These are phyloP conservation scores for Lanmaoa rubissima DNA, from an alignment of 768 basidiomycete genomes.

Conservation along the genomic window DNA sequence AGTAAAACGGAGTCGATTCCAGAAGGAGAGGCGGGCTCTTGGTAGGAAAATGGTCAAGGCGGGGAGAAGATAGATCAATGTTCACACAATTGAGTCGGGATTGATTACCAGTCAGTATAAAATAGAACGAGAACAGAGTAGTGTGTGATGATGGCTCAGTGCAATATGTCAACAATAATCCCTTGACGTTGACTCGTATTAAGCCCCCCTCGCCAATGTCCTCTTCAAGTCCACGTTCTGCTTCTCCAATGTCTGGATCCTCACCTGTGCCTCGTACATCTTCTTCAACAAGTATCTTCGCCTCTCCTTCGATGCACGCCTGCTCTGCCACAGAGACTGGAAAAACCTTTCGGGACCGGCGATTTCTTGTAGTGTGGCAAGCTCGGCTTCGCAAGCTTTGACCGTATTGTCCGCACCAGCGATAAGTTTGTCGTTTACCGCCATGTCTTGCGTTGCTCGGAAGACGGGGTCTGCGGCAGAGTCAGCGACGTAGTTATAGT, in stretches of 20 bases:
- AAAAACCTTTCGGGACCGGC: slow-evolving; percentile 44
- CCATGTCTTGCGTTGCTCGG: slow-evolving; percentile 77
- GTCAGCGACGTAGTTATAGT: background rate
- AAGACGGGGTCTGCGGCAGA: slow-evolving; percentile 65
- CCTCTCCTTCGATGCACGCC: slow-evolving; percentile 54
- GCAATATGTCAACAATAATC: background rate
- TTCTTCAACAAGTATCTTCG: slow-evolving; percentile 69
- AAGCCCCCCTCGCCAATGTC: slow-evolving; percentile 43
- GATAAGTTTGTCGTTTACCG: slow-evolving; percentile 70
- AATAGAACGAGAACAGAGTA: background rate
- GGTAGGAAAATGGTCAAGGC: slow-evolving; percentile 26
- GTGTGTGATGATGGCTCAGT: background rate
- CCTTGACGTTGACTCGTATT: background rate
- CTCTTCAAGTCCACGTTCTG: slow-evolving; percentile 69
- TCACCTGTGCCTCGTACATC: slow-evolving; percentile 67
- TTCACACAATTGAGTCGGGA: background rate
- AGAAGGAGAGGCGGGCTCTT: slow-evolving; percentile 40
- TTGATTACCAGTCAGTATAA: background rate
- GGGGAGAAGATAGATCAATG: slow-evolving; percentile 15
- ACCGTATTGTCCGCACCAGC: slow-evolving; percentile 60
- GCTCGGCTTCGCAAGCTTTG: slow-evolving; percentile 72
- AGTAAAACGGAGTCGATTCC: slow-evolving; percentile 42
- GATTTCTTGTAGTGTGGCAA: slow-evolving; percentile 67
- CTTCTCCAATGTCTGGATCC: slow-evolving; percentile 67
- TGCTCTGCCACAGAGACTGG: slow-evolving; percentile 42